Percentiles rank a stretch among this genome's conserved stretches.
Evolutionary conservation across 2,329 filamentous ascomycete species (phyloP).

Genomic region (Hortaea sp.): DNA sequence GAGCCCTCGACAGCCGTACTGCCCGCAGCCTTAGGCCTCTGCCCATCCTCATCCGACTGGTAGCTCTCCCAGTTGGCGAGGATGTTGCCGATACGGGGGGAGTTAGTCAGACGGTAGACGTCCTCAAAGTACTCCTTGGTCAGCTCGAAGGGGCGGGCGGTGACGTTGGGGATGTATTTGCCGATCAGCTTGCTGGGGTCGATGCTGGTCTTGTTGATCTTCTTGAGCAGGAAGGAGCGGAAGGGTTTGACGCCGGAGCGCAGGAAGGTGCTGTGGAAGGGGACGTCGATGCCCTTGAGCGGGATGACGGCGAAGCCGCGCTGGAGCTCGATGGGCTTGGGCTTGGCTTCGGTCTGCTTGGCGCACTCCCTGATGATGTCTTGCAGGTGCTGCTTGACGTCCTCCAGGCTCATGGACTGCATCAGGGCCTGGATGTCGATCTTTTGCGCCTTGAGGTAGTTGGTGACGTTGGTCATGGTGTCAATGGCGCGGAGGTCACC

Average conservation of each 20-base stretch:
- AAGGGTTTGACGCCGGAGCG: conserved; percentile 98
- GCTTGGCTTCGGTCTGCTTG: conserved; percentile 79
- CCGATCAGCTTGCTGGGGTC: conserved; percentile 93
- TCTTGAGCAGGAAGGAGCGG: conserved; percentile 96
- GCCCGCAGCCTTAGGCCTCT: conserved; percentile 16
- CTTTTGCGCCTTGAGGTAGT: conserved; percentile 93
- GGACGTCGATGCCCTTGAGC: conserved; percentile 92
- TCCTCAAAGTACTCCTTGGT: conserved; percentile 99
- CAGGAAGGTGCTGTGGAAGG: conserved; percentile 98
- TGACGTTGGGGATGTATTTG: conserved; percentile 99
- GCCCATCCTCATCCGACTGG: conserved; percentile 28
- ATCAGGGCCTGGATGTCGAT: conserved; percentile 93
- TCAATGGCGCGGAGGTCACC: conserved; percentile 58
- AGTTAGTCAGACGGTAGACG: conserved; percentile 88
- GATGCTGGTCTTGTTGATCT: conserved; percentile 98
- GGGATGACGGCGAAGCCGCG: conserved; percentile 96
- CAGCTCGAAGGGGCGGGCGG: conserved; percentile 85
- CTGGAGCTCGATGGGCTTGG: conserved; percentile 77
- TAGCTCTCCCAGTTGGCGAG: conserved; percentile 63
- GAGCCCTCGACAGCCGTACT: conserved; percentile 13
- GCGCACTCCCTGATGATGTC: conserved; percentile 87
- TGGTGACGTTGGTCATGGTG: conserved; percentile 67
- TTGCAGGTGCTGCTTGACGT: conserved; percentile 79
- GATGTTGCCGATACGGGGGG: conserved; percentile 62
- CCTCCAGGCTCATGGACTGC: conserved; percentile 74